Percentiles rank a stretch among this genome's conserved stretches.
Conservation (phyloP, 1,284 basidiomycete genomes). For the Amylostereum areolatum region DNA sequence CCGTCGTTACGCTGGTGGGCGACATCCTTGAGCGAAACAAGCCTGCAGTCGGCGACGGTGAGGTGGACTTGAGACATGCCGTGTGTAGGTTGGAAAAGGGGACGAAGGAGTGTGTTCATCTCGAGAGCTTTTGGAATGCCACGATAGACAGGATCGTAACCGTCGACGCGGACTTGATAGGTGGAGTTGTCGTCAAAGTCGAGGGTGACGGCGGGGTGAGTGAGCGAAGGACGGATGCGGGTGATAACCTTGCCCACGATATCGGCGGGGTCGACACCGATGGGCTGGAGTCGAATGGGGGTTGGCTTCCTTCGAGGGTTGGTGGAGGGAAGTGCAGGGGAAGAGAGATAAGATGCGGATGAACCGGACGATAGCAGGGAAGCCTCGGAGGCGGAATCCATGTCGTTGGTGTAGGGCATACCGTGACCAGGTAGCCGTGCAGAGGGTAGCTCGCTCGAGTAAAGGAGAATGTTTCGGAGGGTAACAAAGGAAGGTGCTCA, state of each 20-base stretch:
- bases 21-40: constrained; percentile 50
- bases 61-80: constrained; percentile 31
- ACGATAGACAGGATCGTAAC: constrained; percentile 48
- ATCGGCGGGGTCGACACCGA: constrained; percentile 41
- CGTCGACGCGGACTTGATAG: constrained; percentile 57
- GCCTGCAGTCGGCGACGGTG: constrained; percentile 45
- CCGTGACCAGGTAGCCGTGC: too few species aligned
- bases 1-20: constrained; percentile 38
- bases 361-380: background rate
- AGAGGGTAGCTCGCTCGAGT: too few species aligned
- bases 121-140: constrained; percentile 55
- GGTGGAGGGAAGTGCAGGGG: constrained; percentile 10
- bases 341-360: constrained; percentile 9
- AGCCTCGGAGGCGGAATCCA: background rate
- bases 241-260: constrained; percentile 49
- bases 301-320: constrained; percentile 23
- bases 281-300: constrained; percentile 27
- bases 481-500: too few species aligned
- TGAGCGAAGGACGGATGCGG: constrained; percentile 41
- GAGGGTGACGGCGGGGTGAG: constrained; percentile 51
- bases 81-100: constrained; percentile 32
- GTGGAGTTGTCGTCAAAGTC: constrained; percentile 46
- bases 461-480: too few species aligned
- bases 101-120: constrained; percentile 39
- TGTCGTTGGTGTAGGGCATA: too few species aligned